phyloP scores from a whole-genome alignment of 2,329 filamentous ascomycete genomes.

The Fusarium hostae region DNA sequence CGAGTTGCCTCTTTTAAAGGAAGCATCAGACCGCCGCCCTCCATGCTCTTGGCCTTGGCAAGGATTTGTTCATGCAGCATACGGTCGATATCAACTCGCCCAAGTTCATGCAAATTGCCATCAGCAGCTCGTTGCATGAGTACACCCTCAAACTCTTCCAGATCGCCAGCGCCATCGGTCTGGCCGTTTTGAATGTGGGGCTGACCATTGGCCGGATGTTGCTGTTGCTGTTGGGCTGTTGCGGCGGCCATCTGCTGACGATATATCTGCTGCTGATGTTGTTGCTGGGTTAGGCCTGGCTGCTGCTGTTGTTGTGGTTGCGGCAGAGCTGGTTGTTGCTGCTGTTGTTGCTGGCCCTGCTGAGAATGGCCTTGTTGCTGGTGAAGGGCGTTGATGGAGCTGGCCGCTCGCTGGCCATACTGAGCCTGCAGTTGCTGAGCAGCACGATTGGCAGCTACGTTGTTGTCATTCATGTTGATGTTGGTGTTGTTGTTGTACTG shows the following conservation, averaged over 20 bases:
- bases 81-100: conserved; percentile 72
- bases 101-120: conserved; percentile 66
- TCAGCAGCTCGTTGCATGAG: conserved; percentile 66
- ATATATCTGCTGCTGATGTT: conserved; percentile 50
- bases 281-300: conserved; percentile 44
- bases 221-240: conserved; percentile 47
- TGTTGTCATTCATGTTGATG: conserved; percentile 46
- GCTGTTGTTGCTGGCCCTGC: conserved; percentile 33
- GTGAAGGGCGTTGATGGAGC: conserved; percentile 73
- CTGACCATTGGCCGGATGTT: conserved; percentile 49
- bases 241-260: conserved; percentile 45
- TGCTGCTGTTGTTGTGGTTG: conserved; percentile 49
- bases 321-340: conserved; percentile 36
- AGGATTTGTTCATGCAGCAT: conserved; percentile 76
- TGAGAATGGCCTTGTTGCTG: conserved; percentile 47
- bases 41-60: conserved; percentile 73
- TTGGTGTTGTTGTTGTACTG: conserved; percentile 44
- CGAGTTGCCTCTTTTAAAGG: conserved; percentile 69
- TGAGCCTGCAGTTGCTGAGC: conserved; percentile 66
- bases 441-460: conserved; percentile 64
- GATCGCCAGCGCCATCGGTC: conserved; percentile 78
- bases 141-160: conserved; percentile 67
- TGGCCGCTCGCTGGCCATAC: conserved; percentile 72
- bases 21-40: conserved; percentile 81
- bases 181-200: conserved; percentile 59